These are phyloP conservation scores for Diaporthe vaccinii DNA, from an alignment of 2,329 filamentous ascomycete genomes.

Conservation along the genomic window DNA sequence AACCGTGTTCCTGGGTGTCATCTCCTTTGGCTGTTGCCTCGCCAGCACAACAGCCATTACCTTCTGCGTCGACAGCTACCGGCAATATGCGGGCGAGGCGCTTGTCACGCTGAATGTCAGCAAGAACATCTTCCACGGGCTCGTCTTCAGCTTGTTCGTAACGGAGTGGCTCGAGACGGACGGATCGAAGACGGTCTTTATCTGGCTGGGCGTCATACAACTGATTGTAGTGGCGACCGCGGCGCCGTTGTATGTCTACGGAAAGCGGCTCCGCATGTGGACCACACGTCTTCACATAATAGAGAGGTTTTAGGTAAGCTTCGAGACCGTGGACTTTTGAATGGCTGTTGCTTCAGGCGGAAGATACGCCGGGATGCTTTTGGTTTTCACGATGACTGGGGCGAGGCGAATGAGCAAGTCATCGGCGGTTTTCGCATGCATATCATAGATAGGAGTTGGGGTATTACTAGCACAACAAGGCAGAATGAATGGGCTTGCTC, in stretches of 20 bases:
- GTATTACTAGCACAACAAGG: neutral
- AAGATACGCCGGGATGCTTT: neutral
- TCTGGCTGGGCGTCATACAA: slow-evolving; percentile 89
- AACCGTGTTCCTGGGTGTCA: slow-evolving; percentile 90
- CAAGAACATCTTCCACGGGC: slow-evolving; percentile 93
- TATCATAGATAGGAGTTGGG: neutral
- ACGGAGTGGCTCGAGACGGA: slow-evolving; percentile 83
- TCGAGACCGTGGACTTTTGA: neutral
- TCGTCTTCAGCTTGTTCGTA: slow-evolving; percentile 91
- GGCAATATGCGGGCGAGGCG: slow-evolving; percentile 93
- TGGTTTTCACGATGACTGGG: neutral
- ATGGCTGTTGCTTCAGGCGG: neutral
- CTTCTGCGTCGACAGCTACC: slow-evolving; percentile 93
- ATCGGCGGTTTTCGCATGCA: neutral
- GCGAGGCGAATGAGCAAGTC: neutral
- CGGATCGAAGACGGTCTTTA: slow-evolving; percentile 82
- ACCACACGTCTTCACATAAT: slow-evolving; percentile 70
- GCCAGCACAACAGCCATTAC: slow-evolving; percentile 94
- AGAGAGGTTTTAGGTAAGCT: slow-evolving; percentile 45
- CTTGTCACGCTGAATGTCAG: slow-evolving; percentile 94
- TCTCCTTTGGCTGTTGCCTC: slow-evolving; percentile 92
- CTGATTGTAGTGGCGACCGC: slow-evolving; percentile 79
- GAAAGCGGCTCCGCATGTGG: slow-evolving; percentile 94
- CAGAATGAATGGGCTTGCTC: neutral
- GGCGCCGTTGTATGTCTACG: slow-evolving; percentile 94